A percentile compares a stretch with the other conserved stretches of the same genome.
Conservation (phyloP, 768 basidiomycete species). For the Rhodosporidiobolus odoratus region DNA sequence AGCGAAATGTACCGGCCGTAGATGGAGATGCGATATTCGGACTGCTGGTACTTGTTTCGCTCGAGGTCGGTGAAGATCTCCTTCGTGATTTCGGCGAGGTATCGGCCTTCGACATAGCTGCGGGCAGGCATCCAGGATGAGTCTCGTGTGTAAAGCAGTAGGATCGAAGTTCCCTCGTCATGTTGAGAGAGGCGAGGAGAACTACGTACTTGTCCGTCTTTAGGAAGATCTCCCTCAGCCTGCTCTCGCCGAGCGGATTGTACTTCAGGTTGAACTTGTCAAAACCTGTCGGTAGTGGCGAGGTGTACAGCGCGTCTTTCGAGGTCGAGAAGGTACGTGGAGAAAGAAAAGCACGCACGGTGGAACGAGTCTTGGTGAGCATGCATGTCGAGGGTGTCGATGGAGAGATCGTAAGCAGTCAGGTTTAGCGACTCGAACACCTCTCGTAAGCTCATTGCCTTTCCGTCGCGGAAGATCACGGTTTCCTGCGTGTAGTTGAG, state of each 20-base stretch:
- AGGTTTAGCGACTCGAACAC: slow-evolving; percentile 95
- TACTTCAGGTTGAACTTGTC: slow-evolving; percentile 66
- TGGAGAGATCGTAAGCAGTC: slow-evolving; percentile 94
- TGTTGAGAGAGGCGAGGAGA: not conserved
- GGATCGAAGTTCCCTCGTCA: not conserved
- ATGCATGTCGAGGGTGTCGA: slow-evolving; percentile 99
- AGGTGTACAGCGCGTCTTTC: too few species aligned
- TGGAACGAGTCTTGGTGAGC: slow-evolving; percentile 98
- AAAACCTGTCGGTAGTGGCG: not conserved
- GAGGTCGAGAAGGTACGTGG: not conserved
- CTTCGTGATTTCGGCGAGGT: slow-evolving; percentile 88
- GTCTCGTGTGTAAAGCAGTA: not conserved
- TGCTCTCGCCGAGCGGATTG: slow-evolving; percentile 67
- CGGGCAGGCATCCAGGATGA: not conserved
- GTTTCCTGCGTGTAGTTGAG: slow-evolving; percentile 60
- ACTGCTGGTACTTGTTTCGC: slow-evolving; percentile 94
- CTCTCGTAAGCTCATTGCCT: slow-evolving; percentile 76
- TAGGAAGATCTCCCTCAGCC: slow-evolving; percentile 91
- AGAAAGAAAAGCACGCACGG: slow-evolving; percentile 71
- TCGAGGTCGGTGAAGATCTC: slow-evolving; percentile 97
- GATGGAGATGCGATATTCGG: slow-evolving; percentile 94
- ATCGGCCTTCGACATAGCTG: slow-evolving; percentile 71
- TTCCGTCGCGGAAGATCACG: slow-evolving; percentile 90
- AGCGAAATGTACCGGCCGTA: slow-evolving; percentile 62
- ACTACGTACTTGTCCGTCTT: slow-evolving; percentile 78